Evolutionary conservation across 345 rosid species (phyloP), one percentile per base, ranked within the genome.

Genomic region (Moringa oleifera): DNA sequence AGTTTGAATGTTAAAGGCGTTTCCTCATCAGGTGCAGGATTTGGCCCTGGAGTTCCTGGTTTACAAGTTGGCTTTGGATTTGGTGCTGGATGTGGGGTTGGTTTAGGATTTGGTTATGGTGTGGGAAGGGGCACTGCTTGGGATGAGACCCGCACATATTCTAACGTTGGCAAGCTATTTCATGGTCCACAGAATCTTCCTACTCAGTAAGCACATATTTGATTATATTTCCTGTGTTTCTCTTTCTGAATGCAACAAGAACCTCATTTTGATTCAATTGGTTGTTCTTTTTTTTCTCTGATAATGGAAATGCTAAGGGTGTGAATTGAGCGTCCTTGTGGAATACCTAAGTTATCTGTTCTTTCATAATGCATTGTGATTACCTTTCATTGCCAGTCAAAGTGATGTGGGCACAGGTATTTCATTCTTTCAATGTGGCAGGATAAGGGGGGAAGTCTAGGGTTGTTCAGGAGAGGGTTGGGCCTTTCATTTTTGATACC

Each of bases 91-190:
- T 90, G 98, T 70, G 98, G 97, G 20, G 57, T 89, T 60, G 97
- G 98, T 51, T 65, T 84, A 19, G 98, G 98, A 20, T 89, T 92
- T 77, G 97, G 93, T 2, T 93, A 90, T 80, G 96, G 96, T 5
- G 63, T 76, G 0, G 94, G 97, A 37, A 82, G 72, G 73, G 97
- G 98, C 23, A 69, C 84, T 0, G 98, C 96, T 73, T 75, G 80
- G 47, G 98, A 85, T 58, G 37, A 41, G 47, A 41, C 6, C 17
- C 17, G 1, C 47, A 73, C 66, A 57, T 80, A 84, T 69, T 80
- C 88, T 50, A 87, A 84, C 55, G 79, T 80, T 37, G 79, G 83
- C 46, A 81, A 68, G 47, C 45, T 73, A 52, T 73, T 77, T 71
- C 47, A 41, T 41, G 53, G 69, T 54, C 60, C 73, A 0, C 69